Evolutionary conservation across 148 eudicot genomes (phyloP).

Genomic region (Polygonum maritimum): DNA sequence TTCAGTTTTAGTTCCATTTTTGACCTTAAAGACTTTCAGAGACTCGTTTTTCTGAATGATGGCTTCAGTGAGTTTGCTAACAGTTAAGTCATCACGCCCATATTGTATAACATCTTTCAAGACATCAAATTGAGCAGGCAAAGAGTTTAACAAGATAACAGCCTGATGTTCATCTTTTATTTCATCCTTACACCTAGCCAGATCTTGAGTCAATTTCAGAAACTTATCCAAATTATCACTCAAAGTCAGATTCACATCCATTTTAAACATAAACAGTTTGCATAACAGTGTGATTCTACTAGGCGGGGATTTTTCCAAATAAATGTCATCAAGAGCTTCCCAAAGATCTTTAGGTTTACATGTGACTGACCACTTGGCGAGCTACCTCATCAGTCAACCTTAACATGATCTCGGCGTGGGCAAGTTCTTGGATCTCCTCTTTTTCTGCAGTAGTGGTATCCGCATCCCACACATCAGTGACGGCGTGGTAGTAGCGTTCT

Average conservation of each 20-base stretch:
- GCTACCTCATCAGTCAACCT: neutral
- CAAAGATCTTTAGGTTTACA: neutral
- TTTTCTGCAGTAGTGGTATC: neutral
- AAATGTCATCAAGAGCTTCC: neutral
- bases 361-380: neutral
- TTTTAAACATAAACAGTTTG: no score
- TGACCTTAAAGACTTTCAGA: neutral
- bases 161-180: neutral
- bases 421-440: neutral
- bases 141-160: neutral
- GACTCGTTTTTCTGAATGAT: neutral
- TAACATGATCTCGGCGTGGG: neutral
- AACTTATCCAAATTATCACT: neutral
- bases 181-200: neutral
- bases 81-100: neutral
- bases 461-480: neutral
- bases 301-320: neutral
- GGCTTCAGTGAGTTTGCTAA: neutral
- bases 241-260: neutral
- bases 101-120: neutral
- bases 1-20: no score
- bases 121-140: neutral
- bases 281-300: neutral
- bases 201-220: neutral
- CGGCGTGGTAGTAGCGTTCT: neutral